Evolutionary conservation across 2,329 filamentous ascomycete genomes (phyloP).

Genomic region (Exophiala mesophila): DNA sequence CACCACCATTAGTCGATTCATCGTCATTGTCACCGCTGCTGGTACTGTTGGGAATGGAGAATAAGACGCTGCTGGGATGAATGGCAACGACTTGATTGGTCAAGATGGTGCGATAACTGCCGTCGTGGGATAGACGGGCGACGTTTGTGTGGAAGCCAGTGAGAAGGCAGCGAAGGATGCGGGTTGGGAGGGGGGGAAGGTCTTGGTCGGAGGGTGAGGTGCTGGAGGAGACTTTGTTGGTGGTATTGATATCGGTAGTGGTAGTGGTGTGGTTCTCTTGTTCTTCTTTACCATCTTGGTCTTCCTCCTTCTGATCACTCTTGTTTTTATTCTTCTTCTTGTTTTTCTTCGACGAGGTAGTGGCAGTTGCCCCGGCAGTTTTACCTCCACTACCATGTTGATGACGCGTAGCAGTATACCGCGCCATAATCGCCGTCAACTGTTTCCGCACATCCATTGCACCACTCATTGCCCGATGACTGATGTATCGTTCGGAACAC

Average conservation of each 20-base stretch:
- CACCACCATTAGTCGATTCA: not conserved
- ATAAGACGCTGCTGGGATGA: constrained; percentile 37
- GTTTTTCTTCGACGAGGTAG: not conserved
- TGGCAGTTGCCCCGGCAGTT: not conserved
- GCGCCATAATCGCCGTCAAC: constrained; percentile 18
- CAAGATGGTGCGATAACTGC: constrained; percentile 55
- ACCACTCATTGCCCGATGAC: constrained; percentile 60
- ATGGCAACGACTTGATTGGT: constrained; percentile 60
- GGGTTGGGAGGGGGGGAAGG: constrained; percentile 37
- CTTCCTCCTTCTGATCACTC: constrained; percentile 1
- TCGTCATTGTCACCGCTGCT: not conserved
- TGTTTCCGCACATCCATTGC: constrained; percentile 48
- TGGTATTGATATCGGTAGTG: constrained; percentile 48
- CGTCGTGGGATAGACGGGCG: constrained; percentile 34
- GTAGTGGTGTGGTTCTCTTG: not conserved
- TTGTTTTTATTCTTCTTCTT: constrained; percentile 1
- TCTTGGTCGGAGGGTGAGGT: constrained; percentile 34
- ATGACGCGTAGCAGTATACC: constrained; percentile 1
- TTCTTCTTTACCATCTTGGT: not conserved
- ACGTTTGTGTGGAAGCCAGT: constrained; percentile 57
- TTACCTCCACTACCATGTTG: not conserved
- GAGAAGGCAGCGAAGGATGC: constrained; percentile 55
- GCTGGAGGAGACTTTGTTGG: constrained; percentile 43
- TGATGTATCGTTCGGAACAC: constrained; percentile 56
- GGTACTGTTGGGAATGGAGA: constrained; percentile 6